Base-by-base conservation (phyloP, 2,329 filamentous ascomycete species). In the Colletotrichum karsti region DNA sequence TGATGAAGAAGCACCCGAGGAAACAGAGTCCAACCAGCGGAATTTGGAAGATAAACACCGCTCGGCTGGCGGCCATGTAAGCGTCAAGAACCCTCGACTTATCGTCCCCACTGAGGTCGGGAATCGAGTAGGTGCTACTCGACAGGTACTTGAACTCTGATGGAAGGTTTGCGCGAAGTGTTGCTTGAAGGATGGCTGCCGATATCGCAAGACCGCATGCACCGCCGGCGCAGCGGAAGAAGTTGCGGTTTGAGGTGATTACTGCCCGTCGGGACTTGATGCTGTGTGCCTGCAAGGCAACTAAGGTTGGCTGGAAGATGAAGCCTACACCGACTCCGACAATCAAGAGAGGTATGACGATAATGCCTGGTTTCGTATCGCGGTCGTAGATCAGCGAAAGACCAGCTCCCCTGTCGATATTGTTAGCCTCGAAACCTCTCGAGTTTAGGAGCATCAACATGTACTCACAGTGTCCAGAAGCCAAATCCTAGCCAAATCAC, bases 231-330 rank as follows among this genome's bases (percentile, higher is more conserved):
- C 84, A 86, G 7, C 90, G 84, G 67, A 90, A 82, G 73, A 91
- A 91, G 71, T 91, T 91, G 1, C 89, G 82, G 57, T 86, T 85
- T 3, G 87, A 88, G 37, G 90, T 91, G 20, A 90, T 84, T 1
- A 91, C 85, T 1, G 90, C 89, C 20, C 89, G 83, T 46, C 90
- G 85, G 0, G 83, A 77, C 73, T 88, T 88, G 1, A 82, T 79
- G 22, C 82, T 85, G 73, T 90, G 87, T 0, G 87, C 86, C 73
- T 90, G 88, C 13, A 87, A 75, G 2, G 88, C 89, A 5, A 90
- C 83, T 0, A 91, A 79, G 0, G 82, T 83, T 5, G 81, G 82
- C 67, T 84, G 81, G 59, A 84, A 82, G 24, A 78, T 76, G 65
- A 80, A 82, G 1, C 89, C 89, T 1, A 88, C 78, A 9, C 88